Evolutionary conservation across 495 filamentous ascomycete genomes (phyloP).

Genomic region (Tuber magnatum): DNA sequence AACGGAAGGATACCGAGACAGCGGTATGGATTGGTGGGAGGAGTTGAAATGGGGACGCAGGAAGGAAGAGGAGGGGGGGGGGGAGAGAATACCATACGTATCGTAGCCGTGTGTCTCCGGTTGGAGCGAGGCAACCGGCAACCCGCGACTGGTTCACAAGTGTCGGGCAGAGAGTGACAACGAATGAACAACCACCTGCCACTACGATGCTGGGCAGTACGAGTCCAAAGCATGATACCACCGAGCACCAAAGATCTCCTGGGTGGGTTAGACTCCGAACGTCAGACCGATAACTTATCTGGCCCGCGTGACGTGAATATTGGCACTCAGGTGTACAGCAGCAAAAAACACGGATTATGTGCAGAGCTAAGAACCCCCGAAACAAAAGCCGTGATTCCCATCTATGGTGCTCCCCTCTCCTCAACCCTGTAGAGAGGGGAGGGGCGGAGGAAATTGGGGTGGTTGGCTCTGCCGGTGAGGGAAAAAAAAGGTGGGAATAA

Average conservation of each 20-base stretch:
- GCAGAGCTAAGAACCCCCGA: neutral
- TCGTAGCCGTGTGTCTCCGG: neutral
- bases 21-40: slow-evolving; percentile 1
- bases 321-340: neutral
- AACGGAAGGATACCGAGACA: neutral
- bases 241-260: neutral
- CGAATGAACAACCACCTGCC: neutral
- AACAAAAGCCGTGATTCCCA: neutral
- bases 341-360: neutral
- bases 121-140: neutral
- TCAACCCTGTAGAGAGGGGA: neutral
- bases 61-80: neutral
- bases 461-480: neutral
- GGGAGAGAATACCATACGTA: neutral
- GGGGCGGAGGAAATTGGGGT: neutral
- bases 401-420: neutral
- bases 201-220: neutral
- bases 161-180: neutral
- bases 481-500: neutral
- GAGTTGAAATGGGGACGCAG: neutral
- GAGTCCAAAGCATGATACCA: neutral
- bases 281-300: neutral
- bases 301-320: neutral
- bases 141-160: neutral
- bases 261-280: neutral